These are phyloP conservation scores for Fusarium goolgardi DNA, from an alignment of 2,329 filamentous ascomycete species.

Conservation along the genomic window DNA sequence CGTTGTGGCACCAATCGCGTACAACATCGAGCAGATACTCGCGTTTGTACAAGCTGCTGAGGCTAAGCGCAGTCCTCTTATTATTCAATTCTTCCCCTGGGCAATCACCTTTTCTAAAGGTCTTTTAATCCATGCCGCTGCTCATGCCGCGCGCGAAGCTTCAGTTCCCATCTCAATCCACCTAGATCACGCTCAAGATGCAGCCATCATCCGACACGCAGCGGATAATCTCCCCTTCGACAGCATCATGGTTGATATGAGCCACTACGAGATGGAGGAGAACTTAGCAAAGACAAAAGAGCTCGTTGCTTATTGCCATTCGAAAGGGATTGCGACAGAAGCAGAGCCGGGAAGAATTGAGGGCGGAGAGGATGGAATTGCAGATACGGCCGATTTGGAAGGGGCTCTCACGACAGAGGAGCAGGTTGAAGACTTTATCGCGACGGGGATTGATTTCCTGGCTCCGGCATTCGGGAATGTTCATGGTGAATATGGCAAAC, in stretches of 20 bases:
- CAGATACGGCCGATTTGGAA: slow-evolving; percentile 65
- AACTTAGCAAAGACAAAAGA: neutral
- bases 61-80: slow-evolving; percentile 69
- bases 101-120: slow-evolving; percentile 70
- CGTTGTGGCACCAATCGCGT: slow-evolving; percentile 64
- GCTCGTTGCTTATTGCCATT: slow-evolving; percentile 65
- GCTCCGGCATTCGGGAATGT: slow-evolving; percentile 83
- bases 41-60: slow-evolving; percentile 76
- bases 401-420: slow-evolving; percentile 72
- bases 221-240: slow-evolving; percentile 50
- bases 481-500: slow-evolving; percentile 77
- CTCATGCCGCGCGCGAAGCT: slow-evolving; percentile 64
- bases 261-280: neutral
- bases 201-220: slow-evolving; percentile 67
- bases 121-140: slow-evolving; percentile 65
- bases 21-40: slow-evolving; percentile 77
- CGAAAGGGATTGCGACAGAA: slow-evolving; percentile 72
- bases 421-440: slow-evolving; percentile 76
- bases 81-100: slow-evolving; percentile 80
- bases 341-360: slow-evolving; percentile 63
- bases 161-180: slow-evolving; percentile 70
- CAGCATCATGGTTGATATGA: slow-evolving; percentile 5
- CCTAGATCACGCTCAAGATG: slow-evolving; percentile 73
- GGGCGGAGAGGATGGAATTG: slow-evolving; percentile 73
- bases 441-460: slow-evolving; percentile 77